Conservation (phyloP, 2,329 filamentous ascomycete genomes). For the Shiraia bambusicola region DNA sequence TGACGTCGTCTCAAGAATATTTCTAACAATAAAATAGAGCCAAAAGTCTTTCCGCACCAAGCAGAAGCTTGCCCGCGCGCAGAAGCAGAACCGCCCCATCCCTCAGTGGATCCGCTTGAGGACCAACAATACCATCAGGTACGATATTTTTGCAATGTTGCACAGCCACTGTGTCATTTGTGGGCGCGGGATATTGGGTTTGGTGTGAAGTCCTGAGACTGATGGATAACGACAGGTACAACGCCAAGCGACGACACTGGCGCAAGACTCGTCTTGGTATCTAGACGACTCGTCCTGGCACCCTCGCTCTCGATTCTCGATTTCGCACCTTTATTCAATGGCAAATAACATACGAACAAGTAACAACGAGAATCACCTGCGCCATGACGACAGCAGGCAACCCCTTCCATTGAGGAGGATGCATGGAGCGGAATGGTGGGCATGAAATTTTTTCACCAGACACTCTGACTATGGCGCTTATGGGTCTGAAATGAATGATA, state of each 20-base stretch:
- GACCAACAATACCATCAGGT: constrained; percentile 99
- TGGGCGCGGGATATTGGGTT: neutral
- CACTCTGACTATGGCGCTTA: constrained; percentile 41
- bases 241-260: constrained; percentile 99
- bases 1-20: neutral
- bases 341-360: constrained; percentile 28
- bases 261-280: constrained; percentile 99
- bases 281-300: constrained; percentile 65
- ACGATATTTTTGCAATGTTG: constrained; percentile 49
- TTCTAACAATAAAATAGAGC: constrained; percentile 62
- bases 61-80: constrained; percentile 99
- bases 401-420: constrained; percentile 27
- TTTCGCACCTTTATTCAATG: constrained; percentile 23
- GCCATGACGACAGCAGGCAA: constrained; percentile 28
- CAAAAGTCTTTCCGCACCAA: constrained; percentile 99
- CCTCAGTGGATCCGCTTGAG: constrained; percentile 99
- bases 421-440: constrained; percentile 23
- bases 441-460: constrained; percentile 24
- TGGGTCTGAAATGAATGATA: constrained; percentile 35
- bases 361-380: constrained; percentile 34
- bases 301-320: constrained; percentile 37
- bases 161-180: constrained; percentile 6
- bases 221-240: constrained; percentile 70
- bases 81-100: constrained; percentile 99
- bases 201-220: constrained; percentile 7